Evolutionary conservation across 164 flowering plant species (phyloP), one percentile per base, ranked within the genome.

Genomic region (Umbellularia californica): DNA sequence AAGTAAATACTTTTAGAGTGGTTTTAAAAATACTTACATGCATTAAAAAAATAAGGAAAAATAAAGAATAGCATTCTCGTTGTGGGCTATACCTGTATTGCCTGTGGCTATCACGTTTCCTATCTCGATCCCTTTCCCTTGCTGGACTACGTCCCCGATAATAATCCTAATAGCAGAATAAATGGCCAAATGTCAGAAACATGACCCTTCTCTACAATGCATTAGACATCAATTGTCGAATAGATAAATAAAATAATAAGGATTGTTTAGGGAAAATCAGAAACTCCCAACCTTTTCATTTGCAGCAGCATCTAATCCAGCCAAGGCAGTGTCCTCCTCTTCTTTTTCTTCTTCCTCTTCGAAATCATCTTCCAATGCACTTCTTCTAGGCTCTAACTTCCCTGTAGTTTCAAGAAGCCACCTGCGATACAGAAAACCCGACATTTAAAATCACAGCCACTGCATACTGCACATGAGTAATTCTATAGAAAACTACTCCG

Each of bases 321-420:
- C 88, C 72, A 77, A 78, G 69, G 82, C 74, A 75, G 85, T 90
- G 2, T 88, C 98, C n/a, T 89, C 92, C 69, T 94, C 98, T 71
- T 93, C 98, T 71, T 91, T 90, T 71, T 94, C 98, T 81, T 95
- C 98, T 73, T 96, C 98, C 84, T 92, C 99, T 79, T 96, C 99
- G 82, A 91, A 96, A 80, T 96, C 99, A 84, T 96, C 99, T 80
- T 96, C 99, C 79, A 96, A 78, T n/a, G 94, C 98, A 85, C 99
- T 96, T 89, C 89, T 91, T 77, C 98, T 88, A 19, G 86, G 95
- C 68, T 90, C 95, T 78, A 96, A 73, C 50, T 87, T 65, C 69
- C 93, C 95, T 75, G 78, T 22, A 6, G 91, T 70, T 80, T 96
- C 99, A 77, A 96, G 92, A 73, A 86, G 90, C 97, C 90, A 90